phyloP scores from a whole-genome alignment of 208 protist species.

The Acanthamoeba lenticulata region DNA sequence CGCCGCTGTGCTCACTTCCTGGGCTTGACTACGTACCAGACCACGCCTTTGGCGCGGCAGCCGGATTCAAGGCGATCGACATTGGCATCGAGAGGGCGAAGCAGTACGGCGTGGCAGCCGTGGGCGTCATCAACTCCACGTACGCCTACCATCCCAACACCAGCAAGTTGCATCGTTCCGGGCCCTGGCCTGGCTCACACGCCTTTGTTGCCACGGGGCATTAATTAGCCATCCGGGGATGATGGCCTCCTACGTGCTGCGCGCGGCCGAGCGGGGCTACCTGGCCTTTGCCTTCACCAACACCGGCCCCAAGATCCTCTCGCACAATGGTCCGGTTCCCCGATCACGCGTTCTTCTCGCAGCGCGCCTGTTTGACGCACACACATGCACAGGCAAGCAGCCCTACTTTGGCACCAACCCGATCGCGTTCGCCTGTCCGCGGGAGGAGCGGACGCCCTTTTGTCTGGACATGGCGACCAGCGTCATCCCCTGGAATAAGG shows the following conservation, averaged over 20 bases:
- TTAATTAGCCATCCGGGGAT: not conserved
- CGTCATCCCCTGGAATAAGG: slow-evolving; percentile 46
- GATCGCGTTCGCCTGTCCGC: slow-evolving; percentile 17
- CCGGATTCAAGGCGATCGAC: slow-evolving; percentile 13
- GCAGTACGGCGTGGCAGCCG: not conserved
- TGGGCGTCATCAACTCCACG: slow-evolving; percentile 36
- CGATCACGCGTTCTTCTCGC: not conserved
- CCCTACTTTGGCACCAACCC: slow-evolving; percentile 41
- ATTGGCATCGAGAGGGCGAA: not conserved
- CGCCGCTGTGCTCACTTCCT: not conserved
- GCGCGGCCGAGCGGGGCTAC: not conserved
- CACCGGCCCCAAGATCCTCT: slow-evolving; percentile 6
- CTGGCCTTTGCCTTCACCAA: slow-evolving; percentile 41
- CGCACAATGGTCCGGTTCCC: not conserved
- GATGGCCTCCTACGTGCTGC: slow-evolving; percentile 29
- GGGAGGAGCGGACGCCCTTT: not conserved
- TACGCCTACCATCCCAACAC: no score
- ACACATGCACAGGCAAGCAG: not conserved
- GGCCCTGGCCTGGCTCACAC: not conserved
- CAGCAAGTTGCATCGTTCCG: no score
- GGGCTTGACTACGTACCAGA: not conserved
- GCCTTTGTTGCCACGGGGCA: not conserved
- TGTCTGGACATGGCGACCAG: slow-evolving; percentile 37
- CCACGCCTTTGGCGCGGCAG: not conserved
- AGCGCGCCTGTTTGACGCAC: not conserved